Percentiles rank a stretch among this genome's conserved stretches.
These are phyloP conservation scores for Pyrenochaeta sp. DNA, from an alignment of 2,329 filamentous ascomycete species.

Conservation along the genomic window DNA sequence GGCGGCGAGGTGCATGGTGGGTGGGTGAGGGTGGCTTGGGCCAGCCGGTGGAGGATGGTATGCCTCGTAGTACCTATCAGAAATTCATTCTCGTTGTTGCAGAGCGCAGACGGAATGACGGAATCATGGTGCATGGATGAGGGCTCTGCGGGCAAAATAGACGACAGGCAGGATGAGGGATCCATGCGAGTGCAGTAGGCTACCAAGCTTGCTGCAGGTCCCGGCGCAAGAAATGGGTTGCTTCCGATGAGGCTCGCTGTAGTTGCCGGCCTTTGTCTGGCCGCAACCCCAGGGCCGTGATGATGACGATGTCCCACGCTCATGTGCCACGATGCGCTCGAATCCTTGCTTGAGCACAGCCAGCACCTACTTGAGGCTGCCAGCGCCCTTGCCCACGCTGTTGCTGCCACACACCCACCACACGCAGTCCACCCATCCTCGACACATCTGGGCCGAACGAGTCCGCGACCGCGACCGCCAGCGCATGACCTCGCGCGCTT, in stretches of 20 bases:
- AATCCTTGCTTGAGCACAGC: constrained; percentile 8
- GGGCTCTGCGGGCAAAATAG: not conserved
- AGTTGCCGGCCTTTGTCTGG: constrained; percentile 20
- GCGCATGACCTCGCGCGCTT: constrained; percentile 29
- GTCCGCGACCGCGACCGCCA: constrained; percentile 18
- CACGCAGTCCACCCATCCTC: too few species aligned
- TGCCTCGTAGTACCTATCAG: too few species aligned
- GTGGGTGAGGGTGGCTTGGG: too few species aligned
- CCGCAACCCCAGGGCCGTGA: constrained; percentile 17
- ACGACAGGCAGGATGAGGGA: not conserved
- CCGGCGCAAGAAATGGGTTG: constrained; percentile 5
- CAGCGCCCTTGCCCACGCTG: constrained; percentile 5
- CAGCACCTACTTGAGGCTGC: constrained; percentile 13
- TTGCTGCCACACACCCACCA: not conserved
- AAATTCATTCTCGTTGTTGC: too few species aligned
- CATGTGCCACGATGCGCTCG: constrained; percentile 15
- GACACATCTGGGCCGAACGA: constrained; percentile 3
- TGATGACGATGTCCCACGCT: constrained; percentile 18
- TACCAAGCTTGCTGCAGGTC: constrained; percentile 17
- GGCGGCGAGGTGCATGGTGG: not conserved
- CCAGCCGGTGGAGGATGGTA: too few species aligned
- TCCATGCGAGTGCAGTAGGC: constrained; percentile 12
- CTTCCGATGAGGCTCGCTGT: constrained; percentile 9
- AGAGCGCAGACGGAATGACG: too few species aligned
- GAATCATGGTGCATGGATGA: too few species aligned